phyloP scores from a whole-genome alignment of 371 early-diverging fungal genomes.

The Apophysomyces variabilis region DNA sequence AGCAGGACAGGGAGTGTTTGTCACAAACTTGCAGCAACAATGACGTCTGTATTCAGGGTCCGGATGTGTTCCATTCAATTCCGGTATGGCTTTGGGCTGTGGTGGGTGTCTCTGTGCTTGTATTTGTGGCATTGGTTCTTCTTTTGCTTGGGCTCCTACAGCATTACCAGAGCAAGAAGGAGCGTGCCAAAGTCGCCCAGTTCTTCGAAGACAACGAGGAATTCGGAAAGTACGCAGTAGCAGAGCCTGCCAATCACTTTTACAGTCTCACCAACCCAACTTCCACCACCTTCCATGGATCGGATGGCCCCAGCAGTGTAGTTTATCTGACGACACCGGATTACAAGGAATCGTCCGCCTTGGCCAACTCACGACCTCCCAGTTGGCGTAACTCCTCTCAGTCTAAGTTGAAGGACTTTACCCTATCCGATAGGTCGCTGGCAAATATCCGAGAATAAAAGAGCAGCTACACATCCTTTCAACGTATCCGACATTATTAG shows the following conservation, averaged over 20 bases:
- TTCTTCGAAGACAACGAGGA: constrained; percentile 53
- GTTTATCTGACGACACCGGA: constrained; percentile 45
- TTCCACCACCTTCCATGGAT: not conserved
- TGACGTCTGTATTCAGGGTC: constrained; percentile 41
- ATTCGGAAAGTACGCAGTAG: constrained; percentile 47
- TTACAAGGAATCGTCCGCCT: constrained; percentile 38
- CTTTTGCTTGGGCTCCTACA: constrained; percentile 45
- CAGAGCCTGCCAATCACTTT: constrained; percentile 10
- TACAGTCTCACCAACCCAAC: not conserved
- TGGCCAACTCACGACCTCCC: constrained; percentile 20
- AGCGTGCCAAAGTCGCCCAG: constrained; percentile 41
- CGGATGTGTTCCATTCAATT: constrained; percentile 47
- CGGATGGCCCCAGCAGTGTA: constrained; percentile 28
- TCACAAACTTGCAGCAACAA: constrained; percentile 42
- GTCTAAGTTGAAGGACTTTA: not conserved
- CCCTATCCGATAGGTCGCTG: not conserved
- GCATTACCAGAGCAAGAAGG: constrained; percentile 50
- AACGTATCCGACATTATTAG: too few relatives aligned
- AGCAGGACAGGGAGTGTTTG: constrained; percentile 51
- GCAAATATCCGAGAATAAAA: not conserved
- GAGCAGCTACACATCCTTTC: not conserved
- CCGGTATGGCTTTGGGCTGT: constrained; percentile 49
- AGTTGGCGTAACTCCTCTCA: constrained; percentile 26
- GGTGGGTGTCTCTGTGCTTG: constrained; percentile 32
- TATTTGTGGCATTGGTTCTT: constrained; percentile 41